Evolutionary conservation across 768 basidiomycete genomes (phyloP).

Genomic region (Glaciozyma antarctica): DNA sequence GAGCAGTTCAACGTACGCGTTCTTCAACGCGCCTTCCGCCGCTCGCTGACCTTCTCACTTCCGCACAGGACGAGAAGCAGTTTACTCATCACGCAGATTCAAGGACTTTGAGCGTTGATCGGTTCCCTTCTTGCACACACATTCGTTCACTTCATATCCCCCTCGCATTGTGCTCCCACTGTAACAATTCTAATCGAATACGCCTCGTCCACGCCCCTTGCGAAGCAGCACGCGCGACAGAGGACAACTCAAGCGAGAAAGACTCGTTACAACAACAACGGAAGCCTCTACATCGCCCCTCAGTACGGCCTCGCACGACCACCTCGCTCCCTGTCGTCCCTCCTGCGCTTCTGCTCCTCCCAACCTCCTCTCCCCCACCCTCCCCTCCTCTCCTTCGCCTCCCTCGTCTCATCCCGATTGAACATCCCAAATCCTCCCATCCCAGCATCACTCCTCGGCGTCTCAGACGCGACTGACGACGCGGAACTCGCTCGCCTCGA

Average conservation of each 20-base stretch:
- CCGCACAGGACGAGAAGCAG: too few species aligned
- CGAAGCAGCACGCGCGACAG: too few species aligned
- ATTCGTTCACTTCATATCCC: too few species aligned
- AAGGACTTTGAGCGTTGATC: conserved; percentile 9
- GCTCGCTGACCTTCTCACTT: background rate
- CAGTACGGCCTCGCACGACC: background rate
- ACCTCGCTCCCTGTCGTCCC: conserved; percentile 1
- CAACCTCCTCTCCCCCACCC: background rate
- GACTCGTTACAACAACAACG: too few species aligned
- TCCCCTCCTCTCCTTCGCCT: conserved; percentile 9
- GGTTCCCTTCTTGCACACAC: background rate
- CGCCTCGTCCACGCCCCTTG: too few species aligned
- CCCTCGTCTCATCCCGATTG: conserved; percentile 14
- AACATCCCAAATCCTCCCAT: conserved; percentile 21
- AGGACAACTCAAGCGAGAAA: too few species aligned
- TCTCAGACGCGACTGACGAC: conserved; percentile 6
- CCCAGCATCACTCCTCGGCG: conserved; percentile 12
- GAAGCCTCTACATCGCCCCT: too few species aligned
- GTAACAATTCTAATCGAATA: too few species aligned
- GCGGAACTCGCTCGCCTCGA: background rate
- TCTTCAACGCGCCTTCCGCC: background rate
- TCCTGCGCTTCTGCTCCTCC: background rate
- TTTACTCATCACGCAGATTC: background rate
- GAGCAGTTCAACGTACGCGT: conserved; percentile 78
- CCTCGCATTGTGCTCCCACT: too few species aligned